Base-by-base conservation (phyloP, 768 basidiomycete species). In the Botryobasidium botryosum region DNA sequence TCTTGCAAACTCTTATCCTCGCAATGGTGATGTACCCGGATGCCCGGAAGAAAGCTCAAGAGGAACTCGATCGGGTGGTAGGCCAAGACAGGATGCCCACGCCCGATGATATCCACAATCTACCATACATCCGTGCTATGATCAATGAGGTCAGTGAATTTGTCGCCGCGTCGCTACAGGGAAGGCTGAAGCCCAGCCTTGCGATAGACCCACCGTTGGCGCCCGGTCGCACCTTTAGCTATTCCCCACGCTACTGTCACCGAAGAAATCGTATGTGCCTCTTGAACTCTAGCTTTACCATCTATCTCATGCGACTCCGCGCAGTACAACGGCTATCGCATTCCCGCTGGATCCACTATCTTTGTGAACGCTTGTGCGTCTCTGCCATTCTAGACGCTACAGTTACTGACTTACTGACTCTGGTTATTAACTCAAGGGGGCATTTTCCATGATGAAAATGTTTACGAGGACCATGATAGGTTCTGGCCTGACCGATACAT, bases 401-500 rank as follows among this genome's bases (percentile, higher is more conserved):
- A 17, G 15, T 1, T 24, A 4, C 17, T n/a, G 38, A 25, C 45
- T 24, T 5, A 13, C 29, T 13, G 13, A 8, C 20, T 33, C 25
- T 13, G n/a, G 25, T 35, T 8, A 3, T 23, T 6, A 23, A n/a
- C 32, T 44, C n/a, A 37, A 54, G 59, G 60, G 60, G 56, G 43
- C 5, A 59, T 61, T 49, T 49, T 52, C 10, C 56, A 56, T 13
- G 53, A 59, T 40, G 36, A 50, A 6, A 40, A 26, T 3, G 13
- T 50, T 13, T 75, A 67, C 52, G 54, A 63, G 10, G 55, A 71
- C 28, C 68, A 73, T 15, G 58, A 66, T 7, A 51, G 43, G 29
- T 75, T 75, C 56, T 56, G 54, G 18, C 74, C 74, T 3, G 68
- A 73, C 35, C 64, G 74, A 43, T 71, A 68, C 54, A 38, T 57